Base-by-base conservation (phyloP, 805 yeast genomes). In the Starmerella davenportii region DNA sequence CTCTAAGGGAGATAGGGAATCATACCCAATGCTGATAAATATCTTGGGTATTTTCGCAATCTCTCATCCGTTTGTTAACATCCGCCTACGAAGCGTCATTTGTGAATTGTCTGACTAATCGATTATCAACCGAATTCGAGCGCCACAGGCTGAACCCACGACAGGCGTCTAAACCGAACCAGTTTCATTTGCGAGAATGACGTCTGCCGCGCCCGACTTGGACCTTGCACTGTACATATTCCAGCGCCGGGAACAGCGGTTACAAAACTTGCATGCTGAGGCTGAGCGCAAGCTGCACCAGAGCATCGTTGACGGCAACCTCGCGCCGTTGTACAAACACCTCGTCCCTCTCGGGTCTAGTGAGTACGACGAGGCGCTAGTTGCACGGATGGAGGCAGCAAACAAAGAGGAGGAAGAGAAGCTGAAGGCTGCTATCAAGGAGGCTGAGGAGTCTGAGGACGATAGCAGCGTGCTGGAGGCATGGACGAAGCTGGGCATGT, bases 311-410 rank as follows among this genome's bases (percentile, higher is more conserved):
- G 60, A 63, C 21, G 70, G 76, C 37, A 66, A 72, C 48, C 68
- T 84, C 68, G 93, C 79, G 1, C 92, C 95, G 7, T 79, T 81
- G 58, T 90, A 82, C 60, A 63, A 73, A 51, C 70, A 76, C 54
- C 64, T 90, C 28, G 73, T 68, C 32, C 59, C 62, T 27, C 54
- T 52, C 28, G 51, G 59, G 28, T 42, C 44, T 49, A 44, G 72
- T 58, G 54, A 66, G 51, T 79, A 74, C 68, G 90, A 85, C 51
- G 68, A 74, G 45, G 39, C 52, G 0, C 50, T 75, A 25, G 79
- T 76, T 54, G 56, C 69, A 21, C 47, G 63, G 28, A 55, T 85
- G 52, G 47, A 54, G 5, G 60, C 56, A 2, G 64, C 55, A 20
- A 90, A 85, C 56, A 69, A 66, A n/a, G 60, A 53, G 33, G 66